Evolutionary conservation across 2,329 filamentous ascomycete genomes (phyloP).

Genomic region (Hymenoscyphus scutula): DNA sequence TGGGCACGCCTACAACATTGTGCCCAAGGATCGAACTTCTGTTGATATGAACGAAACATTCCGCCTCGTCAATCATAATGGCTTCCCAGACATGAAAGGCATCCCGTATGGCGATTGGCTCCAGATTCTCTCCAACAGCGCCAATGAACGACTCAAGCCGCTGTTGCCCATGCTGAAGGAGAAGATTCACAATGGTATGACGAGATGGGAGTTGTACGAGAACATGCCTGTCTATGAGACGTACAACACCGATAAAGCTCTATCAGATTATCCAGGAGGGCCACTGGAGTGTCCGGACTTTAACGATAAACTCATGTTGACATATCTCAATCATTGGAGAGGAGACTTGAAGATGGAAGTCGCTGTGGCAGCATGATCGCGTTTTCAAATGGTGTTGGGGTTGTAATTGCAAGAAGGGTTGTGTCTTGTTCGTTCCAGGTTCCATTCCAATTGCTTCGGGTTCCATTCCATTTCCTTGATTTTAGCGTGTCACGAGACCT

Average conservation of each 20-base stretch:
- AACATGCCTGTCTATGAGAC: background rate
- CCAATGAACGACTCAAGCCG: background rate
- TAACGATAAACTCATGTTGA: background rate
- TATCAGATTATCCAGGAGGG: conserved; percentile 1
- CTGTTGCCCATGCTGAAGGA: conserved; percentile 1
- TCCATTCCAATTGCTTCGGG: too few relatives aligned
- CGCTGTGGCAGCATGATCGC: background rate
- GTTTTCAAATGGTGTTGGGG: background rate
- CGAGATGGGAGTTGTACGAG: conserved; percentile 1
- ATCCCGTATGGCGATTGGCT: background rate
- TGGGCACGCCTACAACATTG: background rate
- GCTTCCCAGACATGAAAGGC: background rate
- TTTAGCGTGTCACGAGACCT: conserved; percentile 3
- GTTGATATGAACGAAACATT: conserved; percentile 2
- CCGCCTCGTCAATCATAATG: background rate
- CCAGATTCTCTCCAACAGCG: background rate
- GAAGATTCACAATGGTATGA: conserved; percentile 2
- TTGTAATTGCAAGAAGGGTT: background rate
- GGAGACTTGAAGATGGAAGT: background rate
- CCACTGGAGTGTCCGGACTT: background rate
- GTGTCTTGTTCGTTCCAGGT: background rate
- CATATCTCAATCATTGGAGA: conserved; percentile 2
- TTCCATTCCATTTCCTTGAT: too few relatives aligned
- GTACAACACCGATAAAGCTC: conserved; percentile 3
- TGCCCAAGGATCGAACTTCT: background rate